Evolutionary conservation across 1,139 yeast species (phyloP).

Genomic region (Sugiyamaella pinicola): DNA sequence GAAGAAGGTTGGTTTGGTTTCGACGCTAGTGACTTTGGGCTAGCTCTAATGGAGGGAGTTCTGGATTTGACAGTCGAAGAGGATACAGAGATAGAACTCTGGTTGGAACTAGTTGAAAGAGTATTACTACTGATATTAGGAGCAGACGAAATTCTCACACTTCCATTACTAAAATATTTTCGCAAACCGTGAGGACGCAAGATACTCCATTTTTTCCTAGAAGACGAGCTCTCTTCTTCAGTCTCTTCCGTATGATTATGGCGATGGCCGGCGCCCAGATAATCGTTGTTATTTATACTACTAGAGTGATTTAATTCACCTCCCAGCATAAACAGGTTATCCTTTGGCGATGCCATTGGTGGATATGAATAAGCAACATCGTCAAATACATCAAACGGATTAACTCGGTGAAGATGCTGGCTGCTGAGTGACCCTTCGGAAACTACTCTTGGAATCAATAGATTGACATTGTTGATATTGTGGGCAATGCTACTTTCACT

Average conservation of each 20-base stretch:
- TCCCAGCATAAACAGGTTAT: slow-evolving; percentile 16
- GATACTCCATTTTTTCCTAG: slow-evolving; percentile 27
- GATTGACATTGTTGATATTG: slow-evolving; percentile 4
- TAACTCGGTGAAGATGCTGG: slow-evolving; percentile 31
- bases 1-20: slow-evolving; percentile 1
- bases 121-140: not conserved
- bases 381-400: slow-evolving; percentile 75
- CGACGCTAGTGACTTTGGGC: slow-evolving; percentile 2
- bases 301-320: not conserved
- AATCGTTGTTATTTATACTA: not conserved
- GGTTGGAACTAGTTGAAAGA: not conserved
- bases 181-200: slow-evolving; percentile 20
- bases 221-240: slow-evolving; percentile 3
- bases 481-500: slow-evolving; percentile 10
- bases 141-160: slow-evolving; percentile 5
- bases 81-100: not conserved
- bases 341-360: slow-evolving; percentile 28
- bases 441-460: slow-evolving; percentile 9
- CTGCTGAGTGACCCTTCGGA: slow-evolving; percentile 14
- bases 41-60: slow-evolving; percentile 1
- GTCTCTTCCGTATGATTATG: not conserved
- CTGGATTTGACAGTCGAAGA: slow-evolving; percentile 13
- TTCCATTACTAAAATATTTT: slow-evolving; percentile 23
- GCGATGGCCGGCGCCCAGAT: not conserved
- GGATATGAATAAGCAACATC: slow-evolving; percentile 66